These are phyloP conservation scores for Macrolepiota dolichaula DNA, from an alignment of 768 basidiomycete species.

Conservation along the genomic window DNA sequence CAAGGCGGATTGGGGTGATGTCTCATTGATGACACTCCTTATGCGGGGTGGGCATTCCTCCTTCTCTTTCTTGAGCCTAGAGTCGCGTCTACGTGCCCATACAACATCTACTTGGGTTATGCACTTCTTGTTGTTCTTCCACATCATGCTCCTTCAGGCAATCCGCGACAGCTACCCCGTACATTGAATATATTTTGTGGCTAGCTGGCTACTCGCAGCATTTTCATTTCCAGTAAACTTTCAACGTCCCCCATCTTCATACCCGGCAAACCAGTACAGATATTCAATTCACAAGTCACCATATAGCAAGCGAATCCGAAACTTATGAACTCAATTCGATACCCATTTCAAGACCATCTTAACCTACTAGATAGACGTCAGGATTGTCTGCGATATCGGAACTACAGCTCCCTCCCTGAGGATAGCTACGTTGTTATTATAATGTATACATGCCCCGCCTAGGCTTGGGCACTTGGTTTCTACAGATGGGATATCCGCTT, in stretches of 20 bases:
- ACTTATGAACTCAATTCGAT: slow-evolving; percentile 18
- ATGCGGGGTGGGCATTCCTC: slow-evolving; percentile 41
- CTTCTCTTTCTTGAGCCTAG: slow-evolving; percentile 31
- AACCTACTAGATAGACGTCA: not conserved
- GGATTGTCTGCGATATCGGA: slow-evolving; percentile 10
- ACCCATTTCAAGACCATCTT: not conserved
- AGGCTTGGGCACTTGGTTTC: no score
- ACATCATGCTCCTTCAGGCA: slow-evolving; percentile 23
- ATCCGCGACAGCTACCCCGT: slow-evolving; percentile 17
- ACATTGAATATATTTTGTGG: not conserved
- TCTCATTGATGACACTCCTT: slow-evolving; percentile 35
- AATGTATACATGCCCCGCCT: no score
- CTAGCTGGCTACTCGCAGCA: slow-evolving; percentile 31
- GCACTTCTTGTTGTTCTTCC: not conserved
- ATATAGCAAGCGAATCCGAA: slow-evolving; percentile 16
- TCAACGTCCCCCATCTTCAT: slow-evolving; percentile 5
- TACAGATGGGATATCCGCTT: no score
- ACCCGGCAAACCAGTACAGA: slow-evolving; percentile 23
- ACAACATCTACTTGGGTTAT: slow-evolving; percentile 3
- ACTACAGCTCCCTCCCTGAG: slow-evolving; percentile 10
- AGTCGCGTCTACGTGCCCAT: not conserved
- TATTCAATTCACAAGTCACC: slow-evolving; percentile 26
- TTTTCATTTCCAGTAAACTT: slow-evolving; percentile 30
- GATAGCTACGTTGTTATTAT: not conserved
- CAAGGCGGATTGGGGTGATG: slow-evolving; percentile 37